Percentiles rank a stretch among this genome's conserved stretches.
Evolutionary conservation across 73 alveolate genomes (phyloP).

Genomic region (Breviolum minutum): DNA sequence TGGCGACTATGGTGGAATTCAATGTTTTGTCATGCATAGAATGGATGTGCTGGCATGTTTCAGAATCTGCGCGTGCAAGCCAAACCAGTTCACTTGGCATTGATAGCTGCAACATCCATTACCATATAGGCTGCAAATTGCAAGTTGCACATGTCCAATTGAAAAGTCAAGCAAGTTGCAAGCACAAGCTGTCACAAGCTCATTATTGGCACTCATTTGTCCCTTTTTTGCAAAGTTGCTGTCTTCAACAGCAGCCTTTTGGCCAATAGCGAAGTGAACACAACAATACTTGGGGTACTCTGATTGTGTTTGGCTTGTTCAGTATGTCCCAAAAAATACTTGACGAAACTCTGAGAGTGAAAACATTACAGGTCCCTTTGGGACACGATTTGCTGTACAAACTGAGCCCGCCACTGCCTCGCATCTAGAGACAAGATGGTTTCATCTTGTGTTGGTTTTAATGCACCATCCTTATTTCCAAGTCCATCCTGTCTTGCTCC

Average conservation of each 20-base stretch:
- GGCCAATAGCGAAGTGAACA: neutral
- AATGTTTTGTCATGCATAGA: too few relatives aligned
- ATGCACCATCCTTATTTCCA: too few relatives aligned
- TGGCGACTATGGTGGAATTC: too few relatives aligned
- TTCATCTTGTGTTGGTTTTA: too few relatives aligned
- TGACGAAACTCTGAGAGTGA: slow-evolving; percentile 6
- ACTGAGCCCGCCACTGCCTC: neutral
- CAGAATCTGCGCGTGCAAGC: neutral
- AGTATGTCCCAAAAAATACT: neutral
- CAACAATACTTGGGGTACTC: neutral
- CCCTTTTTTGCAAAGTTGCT: neutral
- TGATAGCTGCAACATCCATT: too few relatives aligned
- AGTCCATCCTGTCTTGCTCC: too few relatives aligned
- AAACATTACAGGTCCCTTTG: neutral
- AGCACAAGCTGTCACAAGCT: neutral
- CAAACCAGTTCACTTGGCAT: too few relatives aligned
- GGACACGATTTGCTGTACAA: neutral
- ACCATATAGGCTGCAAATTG: neutral
- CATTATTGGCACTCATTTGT: neutral
- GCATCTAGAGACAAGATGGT: too few relatives aligned
- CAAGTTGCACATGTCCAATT: neutral
- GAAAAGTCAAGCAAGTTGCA: too few relatives aligned
- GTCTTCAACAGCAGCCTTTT: slow-evolving; percentile 34
- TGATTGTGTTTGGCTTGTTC: neutral
- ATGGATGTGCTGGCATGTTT: too few relatives aligned